Evolutionary conservation across 2,329 filamentous ascomycete genomes (phyloP), one percentile per base, ranked within the genome.

Genomic region (Keithomyces neogunnii): DNA sequence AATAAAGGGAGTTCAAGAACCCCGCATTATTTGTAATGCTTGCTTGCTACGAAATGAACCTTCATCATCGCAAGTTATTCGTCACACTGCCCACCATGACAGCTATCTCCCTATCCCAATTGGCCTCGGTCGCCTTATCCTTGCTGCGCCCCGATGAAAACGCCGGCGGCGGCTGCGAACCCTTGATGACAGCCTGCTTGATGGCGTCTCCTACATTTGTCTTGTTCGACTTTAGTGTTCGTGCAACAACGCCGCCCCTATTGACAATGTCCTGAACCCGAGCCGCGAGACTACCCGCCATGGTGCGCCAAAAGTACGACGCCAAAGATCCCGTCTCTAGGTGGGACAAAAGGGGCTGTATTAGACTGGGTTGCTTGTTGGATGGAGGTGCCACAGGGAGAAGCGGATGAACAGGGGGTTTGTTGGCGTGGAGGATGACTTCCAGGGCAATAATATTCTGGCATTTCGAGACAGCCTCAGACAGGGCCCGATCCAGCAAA

Each of bases 371-470:
- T 26, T 68, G 63, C 4, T 63, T 60, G 45, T 71, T 66, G 44
- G 73, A 65, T 33, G 73, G 64, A 29, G 55, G 53, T 3, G 60
- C 46, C 8, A 51, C 50, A 3, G 71, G 66, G 2, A 92, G 65
- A 1, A 88, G 71, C 0, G 88, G 85, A 60, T 95, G 89, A 0
- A 66, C 43, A 0, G 89, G 88, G 1, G 85, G 74, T 57, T 82
- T 85, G 3, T 81, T 84, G 3, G 75, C 73, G 47, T 82, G 81
- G 5, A 97, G 80, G 2, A 96, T 78, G 1, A 83, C 73, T 70
- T 96, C 89, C 3, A 97, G 73, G 0, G 89, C 89, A n/a, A 95
- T 83, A 39, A 97, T 82, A 62, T 95, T 95, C 65, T 96, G 91
- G 63, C 92, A 96, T 45, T 88, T 80, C 4, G 85, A 82, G 5